phyloP scores from a whole-genome alignment of 805 yeast genomes.

The Candida coquimbonensis region DNA sequence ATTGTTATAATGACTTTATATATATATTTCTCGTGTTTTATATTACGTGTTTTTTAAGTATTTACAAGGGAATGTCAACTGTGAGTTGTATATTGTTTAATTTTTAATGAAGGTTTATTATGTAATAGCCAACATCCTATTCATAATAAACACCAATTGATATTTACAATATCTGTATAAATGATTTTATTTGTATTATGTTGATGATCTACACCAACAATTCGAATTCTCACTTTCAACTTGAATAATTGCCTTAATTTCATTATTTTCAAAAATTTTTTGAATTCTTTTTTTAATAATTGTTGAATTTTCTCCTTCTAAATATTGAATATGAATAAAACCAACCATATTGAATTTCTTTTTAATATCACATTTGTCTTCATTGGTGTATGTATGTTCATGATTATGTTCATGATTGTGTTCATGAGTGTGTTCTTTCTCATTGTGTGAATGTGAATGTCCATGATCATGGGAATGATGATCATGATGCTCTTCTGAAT shows the following conservation, averaged over 20 bases:
- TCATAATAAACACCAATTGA: no score
- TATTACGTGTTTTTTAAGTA: no score
- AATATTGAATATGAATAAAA: constrained; percentile 72
- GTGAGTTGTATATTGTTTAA: no score
- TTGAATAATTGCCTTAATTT: constrained; percentile 55
- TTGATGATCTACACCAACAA: constrained; percentile 60
- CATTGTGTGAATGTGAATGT: constrained; percentile 18
- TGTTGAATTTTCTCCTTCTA: constrained; percentile 56
- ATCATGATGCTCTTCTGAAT: not conserved
- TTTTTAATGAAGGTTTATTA: no score
- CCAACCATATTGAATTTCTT: constrained; percentile 47
- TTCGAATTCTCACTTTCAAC: constrained; percentile 56
- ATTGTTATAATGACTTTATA: no score
- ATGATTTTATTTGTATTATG: not conserved
- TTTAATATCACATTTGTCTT: not conserved
- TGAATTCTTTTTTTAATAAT: constrained; percentile 56
- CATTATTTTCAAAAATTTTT: constrained; percentile 40
- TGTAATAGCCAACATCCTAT: no score
- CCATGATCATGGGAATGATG: not conserved
- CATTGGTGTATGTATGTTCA: not conserved
- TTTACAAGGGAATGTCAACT: not conserved
- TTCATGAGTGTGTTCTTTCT: not conserved
- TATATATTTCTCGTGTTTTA: no score
- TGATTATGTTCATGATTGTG: constrained; percentile 4
- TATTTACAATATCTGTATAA: no score